Conservation (phyloP, 345 rosid species). For the Boechera stricta region DNA sequence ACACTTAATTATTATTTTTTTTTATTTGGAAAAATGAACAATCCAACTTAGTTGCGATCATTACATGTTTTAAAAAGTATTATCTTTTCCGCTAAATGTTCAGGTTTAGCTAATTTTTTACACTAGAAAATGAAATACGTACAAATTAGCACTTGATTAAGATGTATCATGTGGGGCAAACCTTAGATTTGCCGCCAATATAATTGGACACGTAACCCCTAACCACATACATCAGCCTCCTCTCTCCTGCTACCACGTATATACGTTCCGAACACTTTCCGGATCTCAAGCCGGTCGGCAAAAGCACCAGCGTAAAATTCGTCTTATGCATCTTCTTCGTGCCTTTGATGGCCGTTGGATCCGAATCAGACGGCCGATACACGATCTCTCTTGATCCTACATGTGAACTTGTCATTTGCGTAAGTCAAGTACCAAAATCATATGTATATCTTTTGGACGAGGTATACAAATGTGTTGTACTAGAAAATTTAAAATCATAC, state of each 20-base stretch:
- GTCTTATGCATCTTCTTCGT: conserved; percentile 15
- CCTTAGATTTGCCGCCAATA: conserved; percentile 42
- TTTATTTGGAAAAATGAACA: background rate
- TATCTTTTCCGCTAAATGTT: conserved; percentile 7
- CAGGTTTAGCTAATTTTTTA: conserved; percentile 6
- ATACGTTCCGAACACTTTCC: conserved; percentile 36
- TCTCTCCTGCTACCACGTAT: conserved; percentile 35
- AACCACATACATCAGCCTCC: conserved; percentile 27
- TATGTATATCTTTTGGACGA: conserved; percentile 11
- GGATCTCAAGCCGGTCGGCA: conserved; percentile 45
- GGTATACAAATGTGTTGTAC: background rate
- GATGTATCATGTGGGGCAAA: conserved; percentile 37
- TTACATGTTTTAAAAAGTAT: conserved; percentile 1
- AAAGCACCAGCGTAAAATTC: conserved; percentile 20
- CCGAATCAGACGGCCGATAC: conserved; percentile 35
- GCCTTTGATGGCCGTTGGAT: conserved; percentile 39
- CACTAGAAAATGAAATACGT: background rate
- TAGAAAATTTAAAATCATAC: background rate
- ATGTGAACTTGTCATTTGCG: conserved; percentile 43
- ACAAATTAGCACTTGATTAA: conserved; percentile 16
- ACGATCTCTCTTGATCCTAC: conserved; percentile 33
- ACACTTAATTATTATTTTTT: background rate
- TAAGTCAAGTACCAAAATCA: conserved; percentile 21
- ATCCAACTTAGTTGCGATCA: conserved; percentile 41
- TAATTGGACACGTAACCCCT: conserved; percentile 32